Conservation (phyloP, 495 filamentous ascomycete genomes). For the Neurospora sp. region DNA sequence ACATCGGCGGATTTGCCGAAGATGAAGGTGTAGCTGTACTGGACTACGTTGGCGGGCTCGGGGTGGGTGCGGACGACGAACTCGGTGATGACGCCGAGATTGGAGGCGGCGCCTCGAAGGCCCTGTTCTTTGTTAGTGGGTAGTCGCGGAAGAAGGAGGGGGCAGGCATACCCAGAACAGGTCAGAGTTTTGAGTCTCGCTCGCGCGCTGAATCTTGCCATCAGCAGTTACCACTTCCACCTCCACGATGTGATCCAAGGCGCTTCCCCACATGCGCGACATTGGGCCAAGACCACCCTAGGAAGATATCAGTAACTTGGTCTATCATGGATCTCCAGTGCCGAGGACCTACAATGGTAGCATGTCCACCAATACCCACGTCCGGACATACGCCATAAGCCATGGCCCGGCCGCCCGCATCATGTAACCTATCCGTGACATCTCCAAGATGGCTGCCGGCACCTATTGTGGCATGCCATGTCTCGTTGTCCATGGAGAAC, state of each 20-base stretch:
- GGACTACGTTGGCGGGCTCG: constrained; percentile 43
- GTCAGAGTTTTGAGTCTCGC: constrained; percentile 38
- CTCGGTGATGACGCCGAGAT: constrained; percentile 53
- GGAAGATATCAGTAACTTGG: neutral
- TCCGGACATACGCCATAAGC: constrained; percentile 55
- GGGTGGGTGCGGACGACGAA: constrained; percentile 51
- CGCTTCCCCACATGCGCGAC: constrained; percentile 46
- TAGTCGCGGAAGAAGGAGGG: rapidly evolving
- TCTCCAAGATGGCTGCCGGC: constrained; percentile 53
- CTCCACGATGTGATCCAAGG: constrained; percentile 42
- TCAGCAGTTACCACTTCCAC: constrained; percentile 53
- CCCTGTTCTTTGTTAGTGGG: constrained; percentile 26
- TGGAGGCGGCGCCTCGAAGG: constrained; percentile 48
- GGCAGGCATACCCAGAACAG: constrained; percentile 42
- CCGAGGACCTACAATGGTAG: constrained; percentile 38
- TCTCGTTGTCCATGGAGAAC: constrained; percentile 42
- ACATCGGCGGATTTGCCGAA: constrained; percentile 34
- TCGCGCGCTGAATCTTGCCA: constrained; percentile 45
- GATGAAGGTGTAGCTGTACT: constrained; percentile 38
- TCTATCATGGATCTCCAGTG: neutral
- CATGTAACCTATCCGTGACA: constrained; percentile 46
- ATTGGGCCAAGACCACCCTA: constrained; percentile 43
- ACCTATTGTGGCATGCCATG: constrained; percentile 53
- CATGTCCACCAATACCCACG: constrained; percentile 64
- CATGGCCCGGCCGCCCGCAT: constrained; percentile 53